Conservation (phyloP, 495 filamentous ascomycete species). For the Penicillium cataractarum region DNA sequence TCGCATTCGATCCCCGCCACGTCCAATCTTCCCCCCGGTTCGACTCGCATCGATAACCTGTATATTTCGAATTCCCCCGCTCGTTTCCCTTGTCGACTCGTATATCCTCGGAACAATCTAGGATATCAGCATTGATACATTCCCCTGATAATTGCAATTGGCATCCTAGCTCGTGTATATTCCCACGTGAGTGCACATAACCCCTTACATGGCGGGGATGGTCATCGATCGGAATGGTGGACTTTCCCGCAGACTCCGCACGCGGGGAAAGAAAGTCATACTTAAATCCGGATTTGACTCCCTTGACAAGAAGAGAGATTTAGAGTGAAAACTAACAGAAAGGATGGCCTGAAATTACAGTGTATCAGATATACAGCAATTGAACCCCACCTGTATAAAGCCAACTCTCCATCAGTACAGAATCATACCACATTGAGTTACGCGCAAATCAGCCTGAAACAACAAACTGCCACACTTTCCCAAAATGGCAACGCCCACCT, state of each 20-base stretch:
- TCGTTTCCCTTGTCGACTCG: neutral
- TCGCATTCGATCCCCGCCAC: neutral
- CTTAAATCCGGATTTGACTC: too few species aligned
- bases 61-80: neutral
- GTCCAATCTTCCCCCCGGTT: neutral
- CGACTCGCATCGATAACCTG: neutral
- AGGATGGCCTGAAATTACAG: conserved; percentile 5
- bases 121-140: neutral
- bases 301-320: too few species aligned
- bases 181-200: conserved; percentile 3
- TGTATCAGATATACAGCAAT: neutral
- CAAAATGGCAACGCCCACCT: conserved; percentile 28
- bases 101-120: neutral
- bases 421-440: neutral
- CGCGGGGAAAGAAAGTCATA: conserved; percentile 8
- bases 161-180: neutral
- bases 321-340: neutral
- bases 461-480: neutral
- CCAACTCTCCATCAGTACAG: too few species aligned
- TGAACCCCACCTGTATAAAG: neutral
- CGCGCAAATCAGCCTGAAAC: conserved; percentile 2
- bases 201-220: conserved; percentile 5
- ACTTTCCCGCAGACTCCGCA: conserved; percentile 2
- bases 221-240: neutral
- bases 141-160: neutral